These are phyloP conservation scores for Aegilops speltoides DNA, from an alignment of 176 grass and related monocot species.

Conservation along the genomic window DNA sequence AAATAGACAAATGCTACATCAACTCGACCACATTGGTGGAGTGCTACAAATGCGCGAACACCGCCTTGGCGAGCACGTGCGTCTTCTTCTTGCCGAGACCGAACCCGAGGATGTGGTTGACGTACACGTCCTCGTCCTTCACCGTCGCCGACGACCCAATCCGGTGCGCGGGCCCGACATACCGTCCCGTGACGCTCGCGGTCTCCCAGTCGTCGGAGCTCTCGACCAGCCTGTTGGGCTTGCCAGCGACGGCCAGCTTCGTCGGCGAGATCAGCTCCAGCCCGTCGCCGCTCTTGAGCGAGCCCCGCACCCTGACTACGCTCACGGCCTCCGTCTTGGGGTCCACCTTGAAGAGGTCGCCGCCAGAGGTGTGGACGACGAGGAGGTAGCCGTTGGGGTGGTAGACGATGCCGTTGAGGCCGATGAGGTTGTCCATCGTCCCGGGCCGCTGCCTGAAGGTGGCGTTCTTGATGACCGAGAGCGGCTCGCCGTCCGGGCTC, in stretches of 20 bases:
- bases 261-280: conserved; percentile 71
- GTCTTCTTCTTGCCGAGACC: conserved; percentile 73
- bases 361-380: conserved; percentile 75
- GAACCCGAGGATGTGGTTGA: conserved; percentile 77
- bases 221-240: conserved; percentile 64
- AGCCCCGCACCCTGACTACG: conserved; percentile 61
- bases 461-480: conserved; percentile 61
- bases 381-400: conserved; percentile 88
- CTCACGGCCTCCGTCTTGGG: conserved; percentile 30
- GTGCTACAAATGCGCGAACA: conserved; percentile 50
- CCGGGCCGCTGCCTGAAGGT: conserved; percentile 57
- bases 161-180: conserved; percentile 63
- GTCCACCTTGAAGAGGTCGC: conserved; percentile 80
- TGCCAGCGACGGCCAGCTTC: conserved; percentile 64
- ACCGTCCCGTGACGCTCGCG: conserved; percentile 53
- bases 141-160: conserved; percentile 71
- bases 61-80: conserved; percentile 71
- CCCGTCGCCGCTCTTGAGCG: conserved; percentile 68
- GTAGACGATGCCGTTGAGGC: conserved; percentile 76
- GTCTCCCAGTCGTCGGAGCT: conserved; percentile 85
- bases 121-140: conserved; percentile 79
- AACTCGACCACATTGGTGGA: too few relatives aligned
- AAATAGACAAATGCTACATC: too few relatives aligned
- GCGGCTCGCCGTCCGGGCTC: conserved; percentile 53
- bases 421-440: conserved; percentile 51